phyloP scores from a whole-genome alignment of 768 basidiomycete genomes.

The Serendipita sp. region DNA sequence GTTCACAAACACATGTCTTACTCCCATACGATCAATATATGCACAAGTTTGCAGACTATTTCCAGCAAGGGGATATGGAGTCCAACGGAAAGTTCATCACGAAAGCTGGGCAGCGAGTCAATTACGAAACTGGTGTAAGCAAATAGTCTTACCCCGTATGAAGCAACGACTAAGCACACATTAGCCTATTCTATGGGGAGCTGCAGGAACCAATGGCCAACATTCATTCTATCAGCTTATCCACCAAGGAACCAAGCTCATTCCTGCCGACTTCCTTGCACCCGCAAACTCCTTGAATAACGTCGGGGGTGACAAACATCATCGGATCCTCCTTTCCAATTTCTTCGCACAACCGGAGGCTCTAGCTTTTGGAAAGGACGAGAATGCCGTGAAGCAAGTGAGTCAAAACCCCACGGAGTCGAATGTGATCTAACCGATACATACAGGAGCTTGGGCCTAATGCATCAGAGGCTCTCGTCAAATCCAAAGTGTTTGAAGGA shows the following conservation, averaged over 20 bases:
- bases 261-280: conserved; percentile 85
- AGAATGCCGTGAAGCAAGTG: conserved; percentile 54
- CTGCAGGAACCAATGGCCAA: conserved; percentile 94
- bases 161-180: not conserved
- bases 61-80: conserved; percentile 99
- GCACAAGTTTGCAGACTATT: conserved; percentile 99
- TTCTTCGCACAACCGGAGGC: conserved; percentile 98
- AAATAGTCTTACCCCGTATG: conserved; percentile 7
- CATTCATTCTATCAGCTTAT: conserved; percentile 99
- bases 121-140: conserved; percentile 90
- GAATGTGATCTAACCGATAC: not conserved
- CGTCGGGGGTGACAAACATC: conserved; percentile 72
- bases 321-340: conserved; percentile 93
- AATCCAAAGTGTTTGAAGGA: conserved; percentile 96
- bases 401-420: not conserved
- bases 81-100: conserved; percentile 96
- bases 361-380: conserved; percentile 92
- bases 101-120: conserved; percentile 79
- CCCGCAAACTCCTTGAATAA: conserved; percentile 85
- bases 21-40: conserved; percentile 98
- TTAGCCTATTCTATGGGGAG: conserved; percentile 98
- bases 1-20: conserved; percentile 85
- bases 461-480: conserved; percentile 71
- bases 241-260: conserved; percentile 84
- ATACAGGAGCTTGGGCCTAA: conserved; percentile 33